These are phyloP conservation scores for Citrullus mucosospermus DNA, from an alignment of 306 rosid species.

Conservation along the genomic window DNA sequence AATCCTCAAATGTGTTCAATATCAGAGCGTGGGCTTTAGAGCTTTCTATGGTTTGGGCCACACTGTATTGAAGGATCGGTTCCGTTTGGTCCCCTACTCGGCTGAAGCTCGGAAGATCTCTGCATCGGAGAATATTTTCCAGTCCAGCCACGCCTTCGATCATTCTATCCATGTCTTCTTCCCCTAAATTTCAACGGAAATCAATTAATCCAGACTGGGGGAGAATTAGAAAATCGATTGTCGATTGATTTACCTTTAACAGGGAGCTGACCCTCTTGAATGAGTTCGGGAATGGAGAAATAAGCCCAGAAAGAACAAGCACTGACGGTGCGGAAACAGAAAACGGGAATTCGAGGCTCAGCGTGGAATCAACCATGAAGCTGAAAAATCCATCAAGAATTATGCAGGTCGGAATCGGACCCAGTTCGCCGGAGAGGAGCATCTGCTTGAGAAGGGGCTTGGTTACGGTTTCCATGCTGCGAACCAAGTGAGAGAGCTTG, in stretches of 20 bases:
- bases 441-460: conserved; percentile 21
- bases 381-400: conserved; percentile 24
- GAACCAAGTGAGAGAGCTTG: background rate
- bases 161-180: conserved; percentile 40
- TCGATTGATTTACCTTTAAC: conserved; percentile 25
- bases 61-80: background rate
- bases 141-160: conserved; percentile 23
- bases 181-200: conserved; percentile 14
- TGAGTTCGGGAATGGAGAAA: conserved; percentile 14
- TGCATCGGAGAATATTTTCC: conserved; percentile 35
- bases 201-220: background rate
- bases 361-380: conserved; percentile 13
- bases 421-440: background rate
- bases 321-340: conserved; percentile 28
- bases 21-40: conserved; percentile 21
- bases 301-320: conserved; percentile 31
- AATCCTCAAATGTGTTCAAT: conserved; percentile 46
- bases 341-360: conserved; percentile 15
- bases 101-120: conserved; percentile 38
- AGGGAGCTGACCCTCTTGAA: conserved; percentile 26
- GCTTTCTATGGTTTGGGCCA: background rate
- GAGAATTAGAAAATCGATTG: background rate
- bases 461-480: background rate
- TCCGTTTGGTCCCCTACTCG: background rate
- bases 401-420: conserved; percentile 13